A percentile compares a stretch with the other conserved stretches of the same genome.
Conservation (phyloP, 1,284 basidiomycete genomes). For the Tylopilus sp. region DNA sequence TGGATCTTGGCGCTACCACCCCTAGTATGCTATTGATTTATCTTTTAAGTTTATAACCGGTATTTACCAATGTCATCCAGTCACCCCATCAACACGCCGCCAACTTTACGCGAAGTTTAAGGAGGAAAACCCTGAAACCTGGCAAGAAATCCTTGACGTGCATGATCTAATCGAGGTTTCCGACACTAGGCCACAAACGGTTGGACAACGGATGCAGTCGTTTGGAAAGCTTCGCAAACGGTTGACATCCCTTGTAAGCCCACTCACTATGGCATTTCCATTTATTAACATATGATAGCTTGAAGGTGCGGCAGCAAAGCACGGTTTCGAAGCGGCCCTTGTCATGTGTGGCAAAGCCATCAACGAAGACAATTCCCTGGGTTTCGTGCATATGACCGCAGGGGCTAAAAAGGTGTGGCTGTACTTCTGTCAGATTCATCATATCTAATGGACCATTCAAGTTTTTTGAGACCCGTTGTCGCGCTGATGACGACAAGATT, state of each 20-base stretch:
- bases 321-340: constrained; percentile 9
- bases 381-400: constrained; percentile 5
- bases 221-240: neutral
- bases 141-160: too few species aligned
- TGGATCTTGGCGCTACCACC: too few species aligned
- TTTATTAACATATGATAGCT: neutral
- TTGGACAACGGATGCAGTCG: too few species aligned
- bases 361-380: constrained; percentile 7
- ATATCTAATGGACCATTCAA: neutral
- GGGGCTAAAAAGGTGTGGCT: neutral
- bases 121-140: too few species aligned
- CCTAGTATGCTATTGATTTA: too few species aligned
- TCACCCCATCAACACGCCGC: too few species aligned
- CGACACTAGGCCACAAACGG: too few species aligned
- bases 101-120: too few species aligned
- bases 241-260: neutral
- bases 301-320: neutral
- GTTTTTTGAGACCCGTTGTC: constrained; percentile 8
- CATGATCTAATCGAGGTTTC: too few species aligned
- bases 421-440: neutral
- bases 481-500: neutral
- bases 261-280: too few species aligned
- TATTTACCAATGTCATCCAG: too few species aligned
- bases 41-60: too few species aligned
- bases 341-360: constrained; percentile 10